Conservation (phyloP, 2,329 filamentous ascomycete species). For the Epichloe gansuensis region DNA sequence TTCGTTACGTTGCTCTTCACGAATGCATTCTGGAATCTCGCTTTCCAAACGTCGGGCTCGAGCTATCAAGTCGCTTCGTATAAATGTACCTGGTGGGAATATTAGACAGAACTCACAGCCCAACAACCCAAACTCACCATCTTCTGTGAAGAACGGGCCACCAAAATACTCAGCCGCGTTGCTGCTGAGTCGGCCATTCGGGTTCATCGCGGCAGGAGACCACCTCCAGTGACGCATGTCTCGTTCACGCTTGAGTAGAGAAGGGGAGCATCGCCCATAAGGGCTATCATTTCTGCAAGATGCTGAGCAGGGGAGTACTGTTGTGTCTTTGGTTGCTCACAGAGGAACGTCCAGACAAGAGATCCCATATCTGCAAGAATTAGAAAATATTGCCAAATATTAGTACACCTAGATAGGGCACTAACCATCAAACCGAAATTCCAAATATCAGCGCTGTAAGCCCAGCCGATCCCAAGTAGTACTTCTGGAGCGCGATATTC, state of each 20-base stretch:
- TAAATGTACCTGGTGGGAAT: background rate
- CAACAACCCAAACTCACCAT: background rate
- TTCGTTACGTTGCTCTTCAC: background rate
- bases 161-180: background rate
- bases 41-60: background rate
- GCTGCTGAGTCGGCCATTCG: background rate
- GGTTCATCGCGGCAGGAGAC: background rate
- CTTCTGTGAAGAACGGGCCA: background rate
- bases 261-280: background rate
- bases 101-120: background rate
- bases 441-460: slow-evolving; percentile 11
- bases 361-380: slow-evolving; percentile 13
- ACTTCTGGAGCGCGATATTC: slow-evolving; percentile 14
- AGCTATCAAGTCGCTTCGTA: background rate
- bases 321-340: slow-evolving; percentile 8
- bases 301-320: slow-evolving; percentile 12
- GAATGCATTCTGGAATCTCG: background rate
- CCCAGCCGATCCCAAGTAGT: slow-evolving; percentile 12
- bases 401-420: background rate
- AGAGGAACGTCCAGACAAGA: slow-evolving; percentile 12
- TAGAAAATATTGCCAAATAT: background rate
- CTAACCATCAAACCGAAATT: slow-evolving; percentile 13
- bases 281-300: background rate
- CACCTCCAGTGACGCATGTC: background rate
- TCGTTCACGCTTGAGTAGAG: background rate